These are phyloP conservation scores for Salix purpurea DNA, from an alignment of 345 rosid genomes.

Conservation along the genomic window DNA sequence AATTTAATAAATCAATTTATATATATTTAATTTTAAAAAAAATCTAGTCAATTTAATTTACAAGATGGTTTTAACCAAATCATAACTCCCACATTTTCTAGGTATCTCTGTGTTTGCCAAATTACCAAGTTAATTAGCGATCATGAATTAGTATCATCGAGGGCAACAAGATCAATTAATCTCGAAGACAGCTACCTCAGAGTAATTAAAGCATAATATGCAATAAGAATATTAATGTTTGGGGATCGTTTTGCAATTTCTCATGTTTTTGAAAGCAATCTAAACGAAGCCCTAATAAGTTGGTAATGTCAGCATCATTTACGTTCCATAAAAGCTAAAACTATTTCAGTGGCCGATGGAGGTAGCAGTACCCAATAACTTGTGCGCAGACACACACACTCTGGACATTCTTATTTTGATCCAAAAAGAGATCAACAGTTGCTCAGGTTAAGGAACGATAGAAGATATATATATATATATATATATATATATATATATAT, in stretches of 20 bases:
- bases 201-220: not conserved
- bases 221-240: not conserved
- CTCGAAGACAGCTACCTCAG: not conserved
- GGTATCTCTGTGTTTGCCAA: not conserved
- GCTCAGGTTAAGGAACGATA: not conserved
- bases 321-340: slow-evolving; percentile 14
- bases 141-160: too few species aligned
- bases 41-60: too few species aligned
- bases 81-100: not conserved
- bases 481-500: too few species aligned
- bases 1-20: too few species aligned
- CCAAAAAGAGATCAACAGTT: not conserved
- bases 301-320: slow-evolving; percentile 22
- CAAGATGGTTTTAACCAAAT: too few species aligned
- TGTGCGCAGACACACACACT: too few species aligned
- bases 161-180: not conserved
- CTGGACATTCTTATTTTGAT: slow-evolving; percentile 20
- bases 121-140: not conserved
- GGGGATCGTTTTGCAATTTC: not conserved
- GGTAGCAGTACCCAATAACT: slow-evolving; percentile 1
- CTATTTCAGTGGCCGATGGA: slow-evolving; percentile 14
- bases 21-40: too few species aligned
- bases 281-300: not conserved
- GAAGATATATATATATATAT: not conserved
- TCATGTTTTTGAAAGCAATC: slow-evolving; percentile 1